Evolutionary conservation across 148 eudicot genomes (phyloP).

Genomic region (Chenopodium formosanum): DNA sequence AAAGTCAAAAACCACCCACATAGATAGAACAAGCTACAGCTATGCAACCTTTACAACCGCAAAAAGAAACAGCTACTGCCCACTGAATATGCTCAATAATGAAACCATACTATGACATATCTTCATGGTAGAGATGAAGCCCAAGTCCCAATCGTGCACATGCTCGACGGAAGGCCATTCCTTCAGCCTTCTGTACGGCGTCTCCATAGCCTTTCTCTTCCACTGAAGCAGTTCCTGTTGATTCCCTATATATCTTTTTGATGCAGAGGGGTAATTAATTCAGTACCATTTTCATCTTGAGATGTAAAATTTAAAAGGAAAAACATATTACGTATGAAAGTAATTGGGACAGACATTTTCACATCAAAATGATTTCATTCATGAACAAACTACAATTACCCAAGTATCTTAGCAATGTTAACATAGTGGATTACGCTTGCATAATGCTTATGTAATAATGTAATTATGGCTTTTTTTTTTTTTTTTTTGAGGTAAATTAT

Average conservation of each 20-base stretch:
- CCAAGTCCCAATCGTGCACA: conserved; percentile 98
- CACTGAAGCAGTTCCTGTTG: conserved; percentile 70
- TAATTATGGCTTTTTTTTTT: neutral
- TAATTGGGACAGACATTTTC: neutral
- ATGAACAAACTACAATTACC: neutral
- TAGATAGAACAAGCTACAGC: neutral
- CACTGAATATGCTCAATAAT: neutral
- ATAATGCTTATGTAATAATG: no score
- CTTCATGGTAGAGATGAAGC: conserved; percentile 92
- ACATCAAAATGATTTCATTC: neutral
- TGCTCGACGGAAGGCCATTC: conserved; percentile 98
- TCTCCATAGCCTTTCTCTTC: conserved; percentile 64
- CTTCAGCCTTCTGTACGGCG: conserved; percentile 93
- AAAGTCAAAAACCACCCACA: neutral
- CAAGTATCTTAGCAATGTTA: neutral
- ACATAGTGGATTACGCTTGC: neutral
- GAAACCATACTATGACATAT: conserved; percentile 39
- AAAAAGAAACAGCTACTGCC: neutral
- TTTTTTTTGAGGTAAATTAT: neutral
- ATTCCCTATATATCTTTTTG: conserved; percentile 71
- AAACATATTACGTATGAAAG: neutral
- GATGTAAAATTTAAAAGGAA: no score
- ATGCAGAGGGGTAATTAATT: neutral
- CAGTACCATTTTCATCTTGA: neutral
- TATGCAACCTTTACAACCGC: neutral